phyloP scores from a whole-genome alignment of 1,139 yeast genomes.

The Pichiaceae sp. region DNA sequence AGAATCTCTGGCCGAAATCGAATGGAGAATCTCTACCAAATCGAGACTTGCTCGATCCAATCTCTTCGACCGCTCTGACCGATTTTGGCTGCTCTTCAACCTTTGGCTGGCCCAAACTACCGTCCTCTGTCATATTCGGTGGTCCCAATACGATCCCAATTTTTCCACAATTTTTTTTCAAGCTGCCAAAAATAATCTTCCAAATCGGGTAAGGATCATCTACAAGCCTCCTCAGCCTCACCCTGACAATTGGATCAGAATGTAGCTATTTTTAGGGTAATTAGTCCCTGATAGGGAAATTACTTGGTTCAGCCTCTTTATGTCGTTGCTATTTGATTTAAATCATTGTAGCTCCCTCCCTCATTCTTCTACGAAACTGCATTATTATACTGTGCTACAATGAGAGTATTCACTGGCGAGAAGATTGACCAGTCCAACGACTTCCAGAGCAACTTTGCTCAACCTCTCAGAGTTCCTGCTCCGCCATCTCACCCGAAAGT shows the following conservation, averaged over 20 bases:
- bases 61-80: constrained; percentile 8
- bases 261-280: background rate
- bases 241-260: background rate
- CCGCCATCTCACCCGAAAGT: background rate
- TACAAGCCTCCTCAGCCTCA: background rate
- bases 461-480: background rate
- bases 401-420: constrained; percentile 6
- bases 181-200: no score
- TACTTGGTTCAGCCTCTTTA: background rate
- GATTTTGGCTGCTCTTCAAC: constrained; percentile 1
- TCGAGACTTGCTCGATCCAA: constrained; percentile 39
- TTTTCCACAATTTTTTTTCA: no score
- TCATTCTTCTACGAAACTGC: no score
- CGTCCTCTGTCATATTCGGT: no score
- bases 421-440: background rate
- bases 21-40: constrained; percentile 86
- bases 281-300: constrained; percentile 1
- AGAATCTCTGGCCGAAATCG: constrained; percentile 79
- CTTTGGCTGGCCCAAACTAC: no score
- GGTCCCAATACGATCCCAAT: no score
- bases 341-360: no score
- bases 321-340: background rate
- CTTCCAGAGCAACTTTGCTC: background rate
- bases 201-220: no score
- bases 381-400: background rate